Evolutionary conservation across 441 rosid genomes (phyloP), one percentile per base, ranked within the genome.

Genomic region (Gossypium gossypioides): DNA sequence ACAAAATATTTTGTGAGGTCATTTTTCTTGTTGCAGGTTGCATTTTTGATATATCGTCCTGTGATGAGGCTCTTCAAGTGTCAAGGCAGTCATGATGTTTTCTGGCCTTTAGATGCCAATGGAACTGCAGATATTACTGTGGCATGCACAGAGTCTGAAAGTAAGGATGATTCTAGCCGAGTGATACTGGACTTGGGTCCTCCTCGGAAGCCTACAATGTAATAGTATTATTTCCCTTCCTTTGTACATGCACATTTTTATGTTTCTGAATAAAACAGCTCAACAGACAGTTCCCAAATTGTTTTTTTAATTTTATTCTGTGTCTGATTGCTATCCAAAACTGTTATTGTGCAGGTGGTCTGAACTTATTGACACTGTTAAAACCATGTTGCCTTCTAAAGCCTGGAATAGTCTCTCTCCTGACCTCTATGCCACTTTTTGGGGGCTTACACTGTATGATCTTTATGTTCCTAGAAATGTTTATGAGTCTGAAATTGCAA

Each of bases 331-430:
- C 56, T 46, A 69, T 73, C 64, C 15, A 27, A 32, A 13, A 61
- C 64, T 15, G 51, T 27, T 63, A 57, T 13, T 68, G 6, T 83
- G 82, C 97, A 96, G 99, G 89, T 96, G 99, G 99, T 88, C 89
- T 29, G 96, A 87, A 79, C 95, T 96, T 85, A 98, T 92, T 75
- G 91, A 80, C 73, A 87, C 89, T 74, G 96, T 93, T 71, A 96
- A 84, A 84, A 86, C 95, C 64, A 91, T 92, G 97, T 80, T 96
- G 72, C 99, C 99, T 61, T 77, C 93, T 68, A 96, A 85, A 86
- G 98, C 99, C 72, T 96, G 99, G 99, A 96, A 96, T 81, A 96
- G 99, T 83, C 93, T 96, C 52, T 96, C 99, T 59, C 98, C 99
- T 52, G 98, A 96, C 85, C 97, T 96, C 69, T 93, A 92, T 76